Percentiles rank a stretch among this genome's conserved stretches.
Conservation (phyloP, 2,329 filamentous ascomycete genomes). For the Aspergillus unguis region DNA sequence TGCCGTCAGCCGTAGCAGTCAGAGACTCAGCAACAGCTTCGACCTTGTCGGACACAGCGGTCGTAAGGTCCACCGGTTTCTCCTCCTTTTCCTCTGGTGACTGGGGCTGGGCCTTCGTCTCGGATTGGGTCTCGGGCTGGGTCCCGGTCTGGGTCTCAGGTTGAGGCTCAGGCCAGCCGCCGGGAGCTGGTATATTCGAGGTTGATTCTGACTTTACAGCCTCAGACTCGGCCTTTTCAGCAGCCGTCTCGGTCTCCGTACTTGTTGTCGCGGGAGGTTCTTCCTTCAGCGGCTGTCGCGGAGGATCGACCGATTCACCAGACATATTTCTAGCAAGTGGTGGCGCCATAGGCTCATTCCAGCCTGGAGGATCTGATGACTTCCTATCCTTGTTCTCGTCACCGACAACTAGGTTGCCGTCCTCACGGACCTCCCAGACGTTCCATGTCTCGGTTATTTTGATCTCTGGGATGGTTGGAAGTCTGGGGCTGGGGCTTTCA, state of each 20-base stretch:
- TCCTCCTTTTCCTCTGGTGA: background rate
- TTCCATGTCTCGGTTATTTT: slow-evolving; percentile 40
- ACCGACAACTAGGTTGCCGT: slow-evolving; percentile 35
- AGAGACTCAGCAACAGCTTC: slow-evolving; percentile 24
- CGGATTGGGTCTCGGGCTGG: too few species aligned
- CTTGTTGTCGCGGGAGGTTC: background rate
- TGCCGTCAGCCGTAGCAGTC: slow-evolving; percentile 26
- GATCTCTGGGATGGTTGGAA: slow-evolving; percentile 36
- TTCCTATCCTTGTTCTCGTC: slow-evolving; percentile 16
- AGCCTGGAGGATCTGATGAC: slow-evolving; percentile 15
- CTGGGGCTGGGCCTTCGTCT: background rate
- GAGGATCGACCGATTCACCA: slow-evolving; percentile 35
- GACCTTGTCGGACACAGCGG: slow-evolving; percentile 15
- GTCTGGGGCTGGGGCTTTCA: slow-evolving; percentile 51
- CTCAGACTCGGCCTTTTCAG: background rate
- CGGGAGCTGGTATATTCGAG: background rate
- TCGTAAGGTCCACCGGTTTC: slow-evolving; percentile 1
- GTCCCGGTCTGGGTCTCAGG: too few species aligned
- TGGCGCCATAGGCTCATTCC: slow-evolving; percentile 25
- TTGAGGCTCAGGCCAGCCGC: too few species aligned
- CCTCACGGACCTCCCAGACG: slow-evolving; percentile 37
- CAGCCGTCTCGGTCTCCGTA: background rate
- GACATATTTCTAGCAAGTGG: slow-evolving; percentile 33
- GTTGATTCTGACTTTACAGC: background rate
- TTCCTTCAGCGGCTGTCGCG: slow-evolving; percentile 3